Evolutionary conservation across 192 early-diverging fungal species (phyloP), one percentile per base, ranked within the genome.

Genomic region (Entomortierella beljakovae): DNA sequence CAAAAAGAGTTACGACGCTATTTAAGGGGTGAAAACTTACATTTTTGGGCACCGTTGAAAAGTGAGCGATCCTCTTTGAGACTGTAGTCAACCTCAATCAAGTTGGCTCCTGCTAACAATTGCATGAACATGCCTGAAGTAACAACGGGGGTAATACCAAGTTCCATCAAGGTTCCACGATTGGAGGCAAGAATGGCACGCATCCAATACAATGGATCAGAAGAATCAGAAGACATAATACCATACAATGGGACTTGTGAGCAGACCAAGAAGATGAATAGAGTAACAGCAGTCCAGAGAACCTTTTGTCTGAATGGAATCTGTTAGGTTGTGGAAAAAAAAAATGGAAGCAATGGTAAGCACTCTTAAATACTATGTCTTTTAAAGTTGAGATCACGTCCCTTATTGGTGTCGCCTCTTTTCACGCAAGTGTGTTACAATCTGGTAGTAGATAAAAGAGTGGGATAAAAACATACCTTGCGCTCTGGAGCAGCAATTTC

Each of bases 121-220:
- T 99, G 98, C 98, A 99, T 99, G 71, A 99, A 99, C 98, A 99
- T 99, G 40, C 98, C 97, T 10, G 97, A 99, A 15, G 98, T 99
- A 54, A 99, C 94, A 79, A 99, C 96, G 32, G 98, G 98, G 25
- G 97, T 98, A 71, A 99, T 99, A 85, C 98, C 98, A 84, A 98
- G 90, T 86, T 99, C 98, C 98, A 99, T 99, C 37, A 99, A 85
- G 31, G 98, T 99, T 80, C 98, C 98, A 84, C 98, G 93, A 89
- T 99, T 99, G 37, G 96, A 98, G 46, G 98, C 98, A 66, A 99
- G 90, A 76, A 99, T 99, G 34, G 97, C 96, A 90, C 98, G 95
- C 91, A 99, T 93, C 98, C 98, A 99, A 88, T 98, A 99, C 61
- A 99, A 87, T 23, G 98, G 98, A 86, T 99, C 98, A 42, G 95